A percentile compares a stretch with the other conserved stretches of the same genome.
phyloP scores from a whole-genome alignment of 2,329 filamentous ascomycete species.

The Apiospora sp. region DNA sequence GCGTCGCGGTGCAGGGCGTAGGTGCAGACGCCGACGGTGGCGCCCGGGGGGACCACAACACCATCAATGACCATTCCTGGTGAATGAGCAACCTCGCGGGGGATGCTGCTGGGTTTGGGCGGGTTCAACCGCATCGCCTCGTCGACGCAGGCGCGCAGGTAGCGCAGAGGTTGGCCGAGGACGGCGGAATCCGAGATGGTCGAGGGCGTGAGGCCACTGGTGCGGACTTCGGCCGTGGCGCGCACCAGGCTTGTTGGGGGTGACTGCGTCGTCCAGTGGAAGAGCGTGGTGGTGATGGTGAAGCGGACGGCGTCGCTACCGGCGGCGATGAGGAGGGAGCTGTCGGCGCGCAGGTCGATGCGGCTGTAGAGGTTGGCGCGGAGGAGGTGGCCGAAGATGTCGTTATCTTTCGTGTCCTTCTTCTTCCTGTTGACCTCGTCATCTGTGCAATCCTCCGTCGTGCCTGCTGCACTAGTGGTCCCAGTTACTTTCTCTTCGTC shows the following conservation, averaged over 20 bases:
- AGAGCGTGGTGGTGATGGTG: slow-evolving; percentile 17
- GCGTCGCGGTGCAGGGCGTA: slow-evolving; percentile 45
- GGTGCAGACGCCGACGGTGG: slow-evolving; percentile 37
- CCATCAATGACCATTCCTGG: slow-evolving; percentile 14
- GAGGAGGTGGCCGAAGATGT: slow-evolving; percentile 24
- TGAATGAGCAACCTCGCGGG: background rate
- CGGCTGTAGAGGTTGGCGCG: slow-evolving; percentile 24
- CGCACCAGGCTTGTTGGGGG: background rate
- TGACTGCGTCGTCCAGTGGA: background rate
- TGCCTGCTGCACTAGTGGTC: background rate
- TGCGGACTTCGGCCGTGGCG: background rate
- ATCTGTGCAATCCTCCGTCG: background rate
- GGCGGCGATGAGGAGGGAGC: slow-evolving; percentile 25
- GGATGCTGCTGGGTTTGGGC: slow-evolving; percentile 21
- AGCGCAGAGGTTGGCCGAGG: slow-evolving; percentile 1
- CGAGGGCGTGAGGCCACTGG: background rate
- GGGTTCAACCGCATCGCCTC: slow-evolving; percentile 26
- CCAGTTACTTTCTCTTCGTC: background rate
- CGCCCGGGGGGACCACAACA: slow-evolving; percentile 42
- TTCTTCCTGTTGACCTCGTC: background rate
- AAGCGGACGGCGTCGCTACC: slow-evolving; percentile 24
- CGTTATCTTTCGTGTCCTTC: background rate
- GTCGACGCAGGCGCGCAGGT: slow-evolving; percentile 27
- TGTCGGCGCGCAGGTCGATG: slow-evolving; percentile 26
- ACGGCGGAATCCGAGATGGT: slow-evolving; percentile 14